Percentiles rank a stretch among this genome's conserved stretches.
Evolutionary conservation across 768 basidiomycete species (phyloP).

Genomic region (Amanita molliuscula): DNA sequence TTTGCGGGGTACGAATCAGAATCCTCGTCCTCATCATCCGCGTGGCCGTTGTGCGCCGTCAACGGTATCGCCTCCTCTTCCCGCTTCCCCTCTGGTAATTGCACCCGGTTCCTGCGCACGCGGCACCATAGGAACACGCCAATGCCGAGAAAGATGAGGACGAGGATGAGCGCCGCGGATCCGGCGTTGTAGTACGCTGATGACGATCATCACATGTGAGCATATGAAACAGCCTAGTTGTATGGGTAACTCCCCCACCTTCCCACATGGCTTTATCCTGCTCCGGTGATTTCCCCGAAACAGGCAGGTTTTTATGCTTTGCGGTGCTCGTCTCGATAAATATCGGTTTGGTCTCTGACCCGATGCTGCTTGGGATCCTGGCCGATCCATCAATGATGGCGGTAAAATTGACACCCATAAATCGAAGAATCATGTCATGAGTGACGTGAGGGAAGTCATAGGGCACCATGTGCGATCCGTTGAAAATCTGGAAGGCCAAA

Average conservation of each 20-base stretch:
- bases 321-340: constrained; percentile 37
- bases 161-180: constrained; percentile 74
- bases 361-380: constrained; percentile 71
- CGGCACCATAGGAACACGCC: constrained; percentile 79
- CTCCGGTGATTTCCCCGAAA: constrained; percentile 53
- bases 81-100: constrained; percentile 23
- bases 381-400: constrained; percentile 74
- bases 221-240: not conserved
- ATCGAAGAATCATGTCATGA: constrained; percentile 98
- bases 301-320: constrained; percentile 23
- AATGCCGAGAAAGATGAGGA: constrained; percentile 58
- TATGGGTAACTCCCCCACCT: constrained; percentile 34
- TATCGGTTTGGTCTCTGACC: constrained; percentile 56
- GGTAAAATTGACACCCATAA: constrained; percentile 88
- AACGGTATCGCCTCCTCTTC: constrained; percentile 29
- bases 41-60: not conserved
- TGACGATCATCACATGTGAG: not conserved
- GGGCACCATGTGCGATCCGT: constrained; percentile 94
- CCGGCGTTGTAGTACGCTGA: constrained; percentile 93
- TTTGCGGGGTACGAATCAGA: not conserved
- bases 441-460: constrained; percentile 79
- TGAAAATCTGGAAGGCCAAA: constrained; percentile 57
- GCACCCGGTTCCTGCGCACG: constrained; percentile 35
- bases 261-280: constrained; percentile 88
- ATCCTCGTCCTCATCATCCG: not conserved